Evolutionary conservation across 2,329 filamentous ascomycete species (phyloP).

Genomic region (Aspergillus persii): DNA sequence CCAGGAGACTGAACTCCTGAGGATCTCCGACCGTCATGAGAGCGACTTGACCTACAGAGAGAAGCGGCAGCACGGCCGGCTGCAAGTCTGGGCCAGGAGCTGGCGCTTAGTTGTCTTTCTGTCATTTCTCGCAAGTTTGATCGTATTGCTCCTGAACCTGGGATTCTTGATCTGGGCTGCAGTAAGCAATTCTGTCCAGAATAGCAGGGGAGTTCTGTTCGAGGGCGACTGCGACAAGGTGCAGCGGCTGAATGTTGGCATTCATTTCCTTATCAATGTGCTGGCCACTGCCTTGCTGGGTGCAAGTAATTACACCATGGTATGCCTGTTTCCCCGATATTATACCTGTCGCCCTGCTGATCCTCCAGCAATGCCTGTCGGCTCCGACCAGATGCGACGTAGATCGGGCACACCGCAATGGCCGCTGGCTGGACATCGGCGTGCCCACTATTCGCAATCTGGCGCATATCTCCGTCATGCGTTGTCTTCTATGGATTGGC

Average conservation of each 20-base stretch:
- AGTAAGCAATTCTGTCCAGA: background rate
- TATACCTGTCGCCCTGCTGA: background rate
- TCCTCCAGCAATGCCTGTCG: constrained; percentile 25
- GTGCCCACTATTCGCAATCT: constrained; percentile 29
- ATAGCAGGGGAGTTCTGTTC: background rate
- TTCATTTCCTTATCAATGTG: constrained; percentile 36
- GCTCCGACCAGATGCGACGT: constrained; percentile 33
- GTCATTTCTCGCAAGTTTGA: background rate
- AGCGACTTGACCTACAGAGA: background rate
- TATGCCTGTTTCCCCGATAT: background rate
- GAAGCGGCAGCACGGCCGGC: background rate
- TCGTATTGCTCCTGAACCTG: background rate
- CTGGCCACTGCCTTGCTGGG: constrained; percentile 32
- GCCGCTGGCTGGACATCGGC: constrained; percentile 32
- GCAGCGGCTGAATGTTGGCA: constrained; percentile 8
- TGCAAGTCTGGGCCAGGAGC: background rate
- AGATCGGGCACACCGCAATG: constrained; percentile 28
- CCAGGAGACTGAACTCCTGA: background rate
- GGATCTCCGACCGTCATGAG: background rate
- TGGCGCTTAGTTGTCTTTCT: background rate
- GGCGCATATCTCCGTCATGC: constrained; percentile 1
- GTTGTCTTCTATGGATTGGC: constrained; percentile 9
- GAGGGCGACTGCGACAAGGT: background rate
- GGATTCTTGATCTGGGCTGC: background rate
- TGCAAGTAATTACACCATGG: constrained; percentile 37